Conservation (phyloP, 495 filamentous ascomycete species). For the Lophium mytilinum region DNA sequence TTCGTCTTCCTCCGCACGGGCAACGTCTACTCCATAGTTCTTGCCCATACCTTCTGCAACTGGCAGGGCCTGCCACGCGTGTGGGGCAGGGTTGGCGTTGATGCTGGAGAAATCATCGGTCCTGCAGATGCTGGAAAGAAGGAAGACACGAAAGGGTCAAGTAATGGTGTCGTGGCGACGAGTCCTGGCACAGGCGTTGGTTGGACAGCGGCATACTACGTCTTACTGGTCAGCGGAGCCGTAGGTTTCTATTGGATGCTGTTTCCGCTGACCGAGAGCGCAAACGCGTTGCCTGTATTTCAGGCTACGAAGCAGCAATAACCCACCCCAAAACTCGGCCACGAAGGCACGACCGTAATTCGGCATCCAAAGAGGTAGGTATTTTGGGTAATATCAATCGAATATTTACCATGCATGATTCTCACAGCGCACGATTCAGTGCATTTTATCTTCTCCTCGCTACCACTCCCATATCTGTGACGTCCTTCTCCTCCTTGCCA, state of each 20-base stretch:
- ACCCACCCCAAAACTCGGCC: too few relatives aligned
- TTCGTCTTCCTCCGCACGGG: slow-evolving; percentile 88
- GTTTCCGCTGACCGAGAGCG: slow-evolving; percentile 64
- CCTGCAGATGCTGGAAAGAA: slow-evolving; percentile 35
- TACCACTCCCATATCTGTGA: too few relatives aligned
- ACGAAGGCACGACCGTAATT: too few relatives aligned
- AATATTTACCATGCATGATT: too few relatives aligned
- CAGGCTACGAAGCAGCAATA: neutral
- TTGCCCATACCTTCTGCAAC: slow-evolving; percentile 87
- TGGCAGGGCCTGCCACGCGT: slow-evolving; percentile 81
- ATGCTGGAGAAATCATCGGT: slow-evolving; percentile 33
- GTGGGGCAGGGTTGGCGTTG: slow-evolving; percentile 69
- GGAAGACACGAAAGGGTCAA: slow-evolving; percentile 20
- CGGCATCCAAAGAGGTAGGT: too few relatives aligned
- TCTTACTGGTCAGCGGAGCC: slow-evolving; percentile 62
- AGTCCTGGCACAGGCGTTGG: slow-evolving; percentile 31
- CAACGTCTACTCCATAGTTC: slow-evolving; percentile 60
- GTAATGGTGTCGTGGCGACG: neutral
- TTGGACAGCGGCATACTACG: slow-evolving; percentile 76
- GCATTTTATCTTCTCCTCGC: too few relatives aligned
- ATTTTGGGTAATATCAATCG: too few relatives aligned
- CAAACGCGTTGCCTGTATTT: slow-evolving; percentile 38
- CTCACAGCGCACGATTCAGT: too few relatives aligned
- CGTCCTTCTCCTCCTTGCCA: too few relatives aligned
- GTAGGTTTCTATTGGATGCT: slow-evolving; percentile 58